Evolutionary conservation across 2,329 filamentous ascomycete genomes (phyloP).

Genomic region (Epichloe uncinata): DNA sequence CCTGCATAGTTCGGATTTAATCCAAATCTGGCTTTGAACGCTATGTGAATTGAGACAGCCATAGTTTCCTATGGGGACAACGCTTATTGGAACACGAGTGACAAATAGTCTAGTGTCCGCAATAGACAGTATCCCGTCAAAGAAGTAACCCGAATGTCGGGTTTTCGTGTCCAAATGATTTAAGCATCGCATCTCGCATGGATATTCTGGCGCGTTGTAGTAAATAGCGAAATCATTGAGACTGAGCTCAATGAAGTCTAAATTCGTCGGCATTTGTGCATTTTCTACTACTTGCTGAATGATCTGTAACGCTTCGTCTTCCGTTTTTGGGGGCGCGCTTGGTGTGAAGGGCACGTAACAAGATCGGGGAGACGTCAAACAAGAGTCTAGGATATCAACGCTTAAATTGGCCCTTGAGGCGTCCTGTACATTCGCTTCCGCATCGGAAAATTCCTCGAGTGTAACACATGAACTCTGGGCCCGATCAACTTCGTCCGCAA

Average conservation of each 20-base stretch:
- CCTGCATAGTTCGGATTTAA: conserved; percentile 39
- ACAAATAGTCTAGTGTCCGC: conserved; percentile 32
- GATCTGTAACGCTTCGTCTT: conserved; percentile 5
- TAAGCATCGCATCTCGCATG: conserved; percentile 39
- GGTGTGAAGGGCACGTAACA: background rate
- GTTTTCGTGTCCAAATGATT: conserved; percentile 32
- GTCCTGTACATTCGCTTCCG: background rate
- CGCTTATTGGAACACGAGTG: conserved; percentile 38
- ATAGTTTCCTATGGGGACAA: conserved; percentile 55
- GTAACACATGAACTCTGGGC: background rate
- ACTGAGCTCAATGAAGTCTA: conserved; percentile 32
- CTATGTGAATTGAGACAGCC: conserved; percentile 33
- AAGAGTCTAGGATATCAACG: background rate
- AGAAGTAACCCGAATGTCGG: conserved; percentile 29
- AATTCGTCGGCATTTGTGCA: background rate
- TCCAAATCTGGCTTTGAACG: conserved; percentile 45
- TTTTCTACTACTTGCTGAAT: background rate
- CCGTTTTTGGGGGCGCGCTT: background rate
- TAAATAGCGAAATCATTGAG: conserved; percentile 49
- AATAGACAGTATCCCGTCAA: conserved; percentile 32
- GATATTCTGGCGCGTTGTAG: conserved; percentile 21
- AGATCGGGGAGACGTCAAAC: background rate
- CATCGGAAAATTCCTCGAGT: background rate
- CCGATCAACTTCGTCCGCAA: background rate
- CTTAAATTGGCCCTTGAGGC: background rate